Percentiles rank a stretch among this genome's conserved stretches.
phyloP scores from a whole-genome alignment of 2,329 filamentous ascomycete genomes.

The Pseudocercospora vitis region DNA sequence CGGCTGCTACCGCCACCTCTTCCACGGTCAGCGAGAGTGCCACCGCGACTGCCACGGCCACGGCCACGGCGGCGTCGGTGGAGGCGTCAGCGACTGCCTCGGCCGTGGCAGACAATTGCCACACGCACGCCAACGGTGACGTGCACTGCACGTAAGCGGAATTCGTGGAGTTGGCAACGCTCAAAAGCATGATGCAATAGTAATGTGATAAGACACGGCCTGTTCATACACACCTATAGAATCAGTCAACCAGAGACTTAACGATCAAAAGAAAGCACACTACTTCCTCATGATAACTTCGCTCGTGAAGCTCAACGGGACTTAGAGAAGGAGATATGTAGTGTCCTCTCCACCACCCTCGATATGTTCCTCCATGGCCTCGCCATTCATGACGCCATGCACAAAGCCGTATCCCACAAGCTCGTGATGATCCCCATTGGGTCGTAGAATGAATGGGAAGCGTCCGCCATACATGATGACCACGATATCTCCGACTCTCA shows the following conservation, averaged over 20 bases:
- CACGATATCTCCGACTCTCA: background rate
- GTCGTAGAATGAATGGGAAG: background rate
- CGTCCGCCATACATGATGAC: background rate
- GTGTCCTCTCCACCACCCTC: background rate
- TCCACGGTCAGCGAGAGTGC: slow-evolving; percentile 17
- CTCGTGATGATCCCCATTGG: background rate
- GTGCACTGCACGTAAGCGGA: slow-evolving; percentile 28
- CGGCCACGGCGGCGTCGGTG: background rate
- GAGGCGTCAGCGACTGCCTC: slow-evolving; percentile 58
- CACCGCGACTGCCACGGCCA: slow-evolving; percentile 13
- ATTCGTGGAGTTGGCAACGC: background rate
- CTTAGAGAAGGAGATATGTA: background rate
- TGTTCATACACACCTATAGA: background rate
- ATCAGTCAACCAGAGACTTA: background rate
- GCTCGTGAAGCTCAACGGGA: no score
- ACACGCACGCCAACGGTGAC: slow-evolving; percentile 31
- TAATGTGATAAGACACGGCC: background rate
- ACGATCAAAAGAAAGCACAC: background rate
- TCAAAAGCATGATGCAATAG: background rate
- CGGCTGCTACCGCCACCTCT: slow-evolving; percentile 18
- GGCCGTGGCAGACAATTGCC: slow-evolving; percentile 60
- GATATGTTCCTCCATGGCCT: slow-evolving; percentile 5
- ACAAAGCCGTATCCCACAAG: background rate
- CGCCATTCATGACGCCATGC: slow-evolving; percentile 3
- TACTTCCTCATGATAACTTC: no score